These are phyloP conservation scores for Pichia rugopelliculosa DNA, from an alignment of 805 yeast genomes.

Conservation along the genomic window DNA sequence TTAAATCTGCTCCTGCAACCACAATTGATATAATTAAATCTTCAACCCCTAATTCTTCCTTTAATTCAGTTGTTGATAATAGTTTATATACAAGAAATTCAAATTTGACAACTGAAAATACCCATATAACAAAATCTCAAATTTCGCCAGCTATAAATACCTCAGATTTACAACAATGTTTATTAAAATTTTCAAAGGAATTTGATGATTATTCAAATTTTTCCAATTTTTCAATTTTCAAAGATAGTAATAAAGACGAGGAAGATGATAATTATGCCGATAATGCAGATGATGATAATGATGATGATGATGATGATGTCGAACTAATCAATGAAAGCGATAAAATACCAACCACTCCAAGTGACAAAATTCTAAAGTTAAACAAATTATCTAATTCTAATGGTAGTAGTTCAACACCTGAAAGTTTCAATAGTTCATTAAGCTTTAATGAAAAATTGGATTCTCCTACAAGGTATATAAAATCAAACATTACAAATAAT, in stretches of 20 bases:
- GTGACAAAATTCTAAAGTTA: neutral
- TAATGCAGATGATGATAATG: constrained; percentile 16
- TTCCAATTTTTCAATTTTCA: constrained; percentile 26
- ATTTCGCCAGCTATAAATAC: constrained; percentile 29
- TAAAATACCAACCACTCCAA: constrained; percentile 4
- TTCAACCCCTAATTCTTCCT: constrained; percentile 7
- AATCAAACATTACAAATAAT: constrained; percentile 14
- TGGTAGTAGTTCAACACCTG: constrained; percentile 5
- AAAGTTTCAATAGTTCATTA: constrained; percentile 6
- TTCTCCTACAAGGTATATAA: constrained; percentile 3
- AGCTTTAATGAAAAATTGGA: constrained; percentile 1
- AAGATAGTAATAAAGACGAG: constrained; percentile 23
- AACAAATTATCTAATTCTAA: constrained; percentile 3
- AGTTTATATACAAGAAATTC: constrained; percentile 3
- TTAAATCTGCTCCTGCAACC: constrained; percentile 7
- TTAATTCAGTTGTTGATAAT: constrained; percentile 4
- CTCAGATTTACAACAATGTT: constrained; percentile 34
- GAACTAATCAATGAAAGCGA: constrained; percentile 5
- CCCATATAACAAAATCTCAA: neutral
- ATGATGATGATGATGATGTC: constrained; percentile 18
- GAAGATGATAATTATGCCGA: constrained; percentile 23
- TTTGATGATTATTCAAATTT: constrained; percentile 30
- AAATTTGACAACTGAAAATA: constrained; percentile 3
- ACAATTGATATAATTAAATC: neutral
- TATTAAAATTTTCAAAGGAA: constrained; percentile 33